These are phyloP conservation scores for Cystobasidium slooffiae DNA, from an alignment of 1,284 basidiomycete genomes.

Conservation along the genomic window DNA sequence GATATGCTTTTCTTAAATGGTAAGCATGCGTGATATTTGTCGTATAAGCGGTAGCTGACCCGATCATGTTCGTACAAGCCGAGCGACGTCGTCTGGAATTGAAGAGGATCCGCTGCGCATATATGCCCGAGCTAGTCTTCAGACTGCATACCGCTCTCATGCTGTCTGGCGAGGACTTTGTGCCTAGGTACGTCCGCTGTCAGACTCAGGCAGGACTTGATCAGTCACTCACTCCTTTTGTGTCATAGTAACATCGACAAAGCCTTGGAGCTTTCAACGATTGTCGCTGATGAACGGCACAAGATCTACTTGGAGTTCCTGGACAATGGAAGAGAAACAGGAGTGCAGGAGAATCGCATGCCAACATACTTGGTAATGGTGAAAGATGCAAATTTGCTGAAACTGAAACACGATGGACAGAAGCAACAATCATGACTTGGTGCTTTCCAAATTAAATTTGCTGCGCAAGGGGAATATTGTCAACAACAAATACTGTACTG, in stretches of 20 bases:
- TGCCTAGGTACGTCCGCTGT: slow-evolving; percentile 67
- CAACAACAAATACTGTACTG: neutral
- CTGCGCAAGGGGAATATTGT: neutral
- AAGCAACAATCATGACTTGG: neutral
- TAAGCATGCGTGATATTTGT: slow-evolving; percentile 20
- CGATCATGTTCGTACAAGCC: slow-evolving; percentile 54
- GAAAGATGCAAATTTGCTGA: slow-evolving; percentile 66
- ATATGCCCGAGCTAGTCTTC: slow-evolving; percentile 87
- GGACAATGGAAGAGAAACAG: slow-evolving; percentile 53
- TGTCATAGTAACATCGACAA: slow-evolving; percentile 73
- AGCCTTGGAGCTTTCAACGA: slow-evolving; percentile 75
- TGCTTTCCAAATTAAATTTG: neutral
- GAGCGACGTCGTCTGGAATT: slow-evolving; percentile 72
- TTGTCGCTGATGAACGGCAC: slow-evolving; percentile 86
- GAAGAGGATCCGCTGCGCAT: slow-evolving; percentile 79
- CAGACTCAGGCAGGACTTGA: neutral
- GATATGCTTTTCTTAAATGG: slow-evolving; percentile 17
- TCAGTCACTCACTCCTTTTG: neutral
- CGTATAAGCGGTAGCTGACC: neutral
- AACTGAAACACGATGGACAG: slow-evolving; percentile 2
- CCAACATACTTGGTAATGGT: slow-evolving; percentile 74
- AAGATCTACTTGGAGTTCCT: slow-evolving; percentile 86
- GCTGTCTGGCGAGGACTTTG: slow-evolving; percentile 64
- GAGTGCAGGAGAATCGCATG: slow-evolving; percentile 59
- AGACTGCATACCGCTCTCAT: slow-evolving; percentile 78